Conservation (phyloP, 345 rosid species). For the Lumnitzera littorea region DNA sequence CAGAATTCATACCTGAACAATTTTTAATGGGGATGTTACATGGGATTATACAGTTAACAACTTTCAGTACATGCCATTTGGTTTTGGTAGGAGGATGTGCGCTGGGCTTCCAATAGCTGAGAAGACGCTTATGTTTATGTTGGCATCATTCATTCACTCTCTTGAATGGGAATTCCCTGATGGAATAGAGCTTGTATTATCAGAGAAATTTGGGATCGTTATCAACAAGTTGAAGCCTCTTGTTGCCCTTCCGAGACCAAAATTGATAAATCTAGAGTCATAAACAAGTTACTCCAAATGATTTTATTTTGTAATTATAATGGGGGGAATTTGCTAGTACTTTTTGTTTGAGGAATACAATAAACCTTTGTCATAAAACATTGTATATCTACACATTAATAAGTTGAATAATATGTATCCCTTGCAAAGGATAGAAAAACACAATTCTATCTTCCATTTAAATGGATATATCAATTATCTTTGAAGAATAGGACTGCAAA, state of each 20-base stretch:
- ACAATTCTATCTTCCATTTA: too few species aligned
- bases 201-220: constrained; percentile 40
- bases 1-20: constrained; percentile 37
- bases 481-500: too few species aligned
- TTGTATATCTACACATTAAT: too few species aligned
- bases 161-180: constrained; percentile 45
- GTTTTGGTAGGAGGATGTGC: constrained; percentile 45
- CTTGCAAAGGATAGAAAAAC: too few species aligned
- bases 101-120: constrained; percentile 45
- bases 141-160: constrained; percentile 41
- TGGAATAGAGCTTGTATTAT: constrained; percentile 23
- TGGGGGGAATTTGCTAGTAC: too few species aligned
- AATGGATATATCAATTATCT: too few species aligned
- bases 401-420: too few species aligned
- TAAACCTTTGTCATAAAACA: too few species aligned
- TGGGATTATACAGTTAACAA: constrained; percentile 30
- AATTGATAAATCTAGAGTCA: constrained; percentile 8
- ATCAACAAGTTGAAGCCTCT: constrained; percentile 33
- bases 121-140: constrained; percentile 21
- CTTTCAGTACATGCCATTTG: constrained; percentile 37
- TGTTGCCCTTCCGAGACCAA: constrained; percentile 34
- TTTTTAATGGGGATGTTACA: constrained; percentile 20
- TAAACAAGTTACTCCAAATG: too few species aligned
- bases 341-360: too few species aligned
- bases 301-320: too few species aligned